Percentiles rank a stretch among this genome's conserved stretches.
phyloP scores from a whole-genome alignment of 768 basidiomycete genomes.

The Boletus insuetus region DNA sequence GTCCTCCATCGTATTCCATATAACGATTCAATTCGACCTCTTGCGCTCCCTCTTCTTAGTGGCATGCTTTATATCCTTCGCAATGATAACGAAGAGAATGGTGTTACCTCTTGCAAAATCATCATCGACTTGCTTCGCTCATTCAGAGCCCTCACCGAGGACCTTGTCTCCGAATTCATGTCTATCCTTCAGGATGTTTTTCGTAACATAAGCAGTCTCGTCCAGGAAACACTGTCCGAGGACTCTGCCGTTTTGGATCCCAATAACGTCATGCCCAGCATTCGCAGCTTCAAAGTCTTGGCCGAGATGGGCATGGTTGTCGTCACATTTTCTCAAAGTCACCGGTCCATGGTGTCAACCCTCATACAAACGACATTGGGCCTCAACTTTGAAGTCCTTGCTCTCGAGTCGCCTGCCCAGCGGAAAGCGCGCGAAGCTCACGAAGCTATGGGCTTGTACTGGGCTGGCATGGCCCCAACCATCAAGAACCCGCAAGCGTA shows the following conservation, averaged over 20 bases:
- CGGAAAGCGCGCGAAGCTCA: conserved; percentile 70
- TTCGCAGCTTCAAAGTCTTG: conserved; percentile 89
- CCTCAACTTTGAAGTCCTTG: conserved; percentile 77
- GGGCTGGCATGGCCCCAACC: conserved; percentile 76
- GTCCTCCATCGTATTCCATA: conserved; percentile 86
- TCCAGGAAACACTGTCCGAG: conserved; percentile 72
- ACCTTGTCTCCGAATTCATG: conserved; percentile 75
- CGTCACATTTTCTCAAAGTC: conserved; percentile 85
- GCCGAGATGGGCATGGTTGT: conserved; percentile 93
- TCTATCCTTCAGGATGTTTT: conserved; percentile 77
- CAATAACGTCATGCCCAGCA: conserved; percentile 61
- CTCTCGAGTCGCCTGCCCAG: conserved; percentile 80
- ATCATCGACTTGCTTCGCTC: conserved; percentile 85
- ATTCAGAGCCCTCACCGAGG: conserved; percentile 69
- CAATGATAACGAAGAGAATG: conserved; percentile 95
- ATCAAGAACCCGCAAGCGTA: conserved; percentile 75
- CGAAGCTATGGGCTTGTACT: conserved; percentile 78
- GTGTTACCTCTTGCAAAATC: conserved; percentile 84
- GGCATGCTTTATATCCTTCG: conserved; percentile 84
- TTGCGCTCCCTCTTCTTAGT: conserved; percentile 63
- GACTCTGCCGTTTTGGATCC: conserved; percentile 54
- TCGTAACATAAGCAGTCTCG: conserved; percentile 66
- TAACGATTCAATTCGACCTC: conserved; percentile 71
- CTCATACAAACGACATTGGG: conserved; percentile 68
- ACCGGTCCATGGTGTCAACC: conserved; percentile 60